A percentile compares a stretch with the other conserved stretches of the same genome.
phyloP scores from a whole-genome alignment of 139 green algal species.

The Chlorella sp. region DNA sequence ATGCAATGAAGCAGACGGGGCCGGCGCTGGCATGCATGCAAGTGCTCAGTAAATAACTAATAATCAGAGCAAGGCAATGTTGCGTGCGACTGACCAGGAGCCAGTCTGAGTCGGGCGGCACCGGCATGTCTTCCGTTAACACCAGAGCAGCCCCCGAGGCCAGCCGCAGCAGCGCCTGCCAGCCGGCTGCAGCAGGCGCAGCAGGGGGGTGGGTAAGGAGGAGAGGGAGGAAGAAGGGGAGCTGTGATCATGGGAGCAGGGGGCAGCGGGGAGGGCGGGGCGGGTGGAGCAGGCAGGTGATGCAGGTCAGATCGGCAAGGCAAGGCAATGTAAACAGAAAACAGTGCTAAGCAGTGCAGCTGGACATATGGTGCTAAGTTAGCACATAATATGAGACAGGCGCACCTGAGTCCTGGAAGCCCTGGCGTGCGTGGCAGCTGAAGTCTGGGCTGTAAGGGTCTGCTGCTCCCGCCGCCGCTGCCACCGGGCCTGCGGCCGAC shows the following conservation, averaged over 20 bases:
- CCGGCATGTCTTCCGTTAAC: slow-evolving; percentile 23
- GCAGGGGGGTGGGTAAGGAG: background rate
- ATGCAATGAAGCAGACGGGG: too few species aligned
- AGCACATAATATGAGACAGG: too few species aligned
- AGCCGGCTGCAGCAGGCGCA: background rate
- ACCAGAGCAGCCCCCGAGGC: slow-evolving; percentile 13
- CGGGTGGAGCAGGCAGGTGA: background rate
- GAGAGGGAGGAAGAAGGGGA: background rate
- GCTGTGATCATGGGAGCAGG: background rate
- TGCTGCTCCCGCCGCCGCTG: background rate
- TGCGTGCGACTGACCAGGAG: slow-evolving; percentile 8
- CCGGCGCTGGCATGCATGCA: too few species aligned
- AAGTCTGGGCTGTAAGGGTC: slow-evolving; percentile 9
- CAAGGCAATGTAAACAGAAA: too few species aligned
- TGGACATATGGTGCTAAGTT: background rate
- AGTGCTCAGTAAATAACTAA: too few species aligned
- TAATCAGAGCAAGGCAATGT: background rate
- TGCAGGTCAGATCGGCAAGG: too few species aligned
- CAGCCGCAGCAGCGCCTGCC: slow-evolving; percentile 15
- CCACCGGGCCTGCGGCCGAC: background rate
- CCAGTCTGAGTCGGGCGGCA: slow-evolving; percentile 8
- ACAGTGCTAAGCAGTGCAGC: too few species aligned
- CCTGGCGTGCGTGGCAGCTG: background rate
- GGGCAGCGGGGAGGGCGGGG: background rate
- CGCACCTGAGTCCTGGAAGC: background rate